Evolutionary conservation across 441 rosid genomes (phyloP), one percentile per base, ranked within the genome.

Genomic region (Eruca vesicaria): DNA sequence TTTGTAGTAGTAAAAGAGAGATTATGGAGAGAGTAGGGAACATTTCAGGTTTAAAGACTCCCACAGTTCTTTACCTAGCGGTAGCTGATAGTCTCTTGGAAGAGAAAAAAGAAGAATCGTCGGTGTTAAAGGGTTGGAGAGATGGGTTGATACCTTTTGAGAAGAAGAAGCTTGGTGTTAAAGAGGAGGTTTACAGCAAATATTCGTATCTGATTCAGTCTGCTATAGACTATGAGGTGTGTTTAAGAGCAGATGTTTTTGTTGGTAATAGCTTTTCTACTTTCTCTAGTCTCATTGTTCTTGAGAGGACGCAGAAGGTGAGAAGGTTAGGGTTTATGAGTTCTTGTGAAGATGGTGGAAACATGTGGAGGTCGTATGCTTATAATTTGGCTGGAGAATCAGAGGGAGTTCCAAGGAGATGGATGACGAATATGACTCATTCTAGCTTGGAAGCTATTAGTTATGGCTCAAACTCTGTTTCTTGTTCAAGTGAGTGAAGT

Each of bases 141-240:
- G 79, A 86, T 56, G 93, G 97, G 4, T 81, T 92, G 68, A 35
- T 83, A 72, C 96, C 96, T 0, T 84, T 82, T 7, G 98, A 90
- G 87, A 94, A 94, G 89, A 93, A 87, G 85, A 90, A 87, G 77
- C 65, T 96, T 14, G 89, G 92, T 0, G 89, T 93, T 10, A 86
- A 87, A 50, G 86, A 76, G 3, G 66, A 75, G 43, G 84, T 93
- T 19, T 96, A 96, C 73, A 73, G 76, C 68, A 91, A 83, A 83
- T 81, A 91, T 21, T 89, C 98, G 0, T 96, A 96, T 79, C 87
- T 96, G 70, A 88, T 96, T 60, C 90, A 91, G 20, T 88, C 99
- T 0, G 99, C 97, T 20, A 93, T 96, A 26, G 99, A 96, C 50
- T 96, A 93, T 10, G 99, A 96, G 75, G 99, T 93, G 58, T 96